Evolutionary conservation across 108 stramenopile genomes (phyloP).

Genomic region (Thalassiosira profunda): DNA sequence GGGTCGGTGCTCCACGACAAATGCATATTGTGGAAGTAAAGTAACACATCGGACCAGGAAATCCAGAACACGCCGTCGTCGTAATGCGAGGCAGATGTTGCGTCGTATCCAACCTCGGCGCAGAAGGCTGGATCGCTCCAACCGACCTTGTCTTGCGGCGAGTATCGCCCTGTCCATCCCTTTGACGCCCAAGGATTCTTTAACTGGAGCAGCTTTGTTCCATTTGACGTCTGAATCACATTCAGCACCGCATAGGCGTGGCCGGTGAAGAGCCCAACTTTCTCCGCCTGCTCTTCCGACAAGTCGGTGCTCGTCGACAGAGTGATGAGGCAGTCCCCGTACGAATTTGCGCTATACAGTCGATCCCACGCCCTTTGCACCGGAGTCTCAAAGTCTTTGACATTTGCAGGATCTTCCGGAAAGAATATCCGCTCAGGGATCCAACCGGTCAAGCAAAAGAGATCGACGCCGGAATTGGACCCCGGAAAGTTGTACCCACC

Average conservation of each 20-base stretch:
- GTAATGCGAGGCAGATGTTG: conserved; percentile 50
- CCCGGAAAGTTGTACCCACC: conserved; percentile 97
- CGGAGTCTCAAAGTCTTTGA: conserved; percentile 71
- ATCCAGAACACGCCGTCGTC: conserved; percentile 96
- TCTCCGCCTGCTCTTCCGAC: conserved; percentile 63
- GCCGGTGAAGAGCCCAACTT: conserved; percentile 83
- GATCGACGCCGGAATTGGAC: conserved; percentile 90
- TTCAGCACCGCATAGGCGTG: conserved; percentile 95
- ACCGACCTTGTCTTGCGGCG: conserved; percentile 44
- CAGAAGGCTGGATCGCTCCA: conserved; percentile 57
- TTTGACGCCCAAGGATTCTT: conserved; percentile 94
- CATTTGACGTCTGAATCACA: conserved; percentile 68
- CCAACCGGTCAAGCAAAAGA: conserved; percentile 95
- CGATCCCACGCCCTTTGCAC: conserved; percentile 88
- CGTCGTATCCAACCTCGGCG: conserved; percentile 67
- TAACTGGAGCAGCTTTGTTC: conserved; percentile 72
- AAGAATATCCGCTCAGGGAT: conserved; percentile 92
- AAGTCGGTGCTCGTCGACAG: conserved; percentile 73
- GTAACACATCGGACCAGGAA: conserved; percentile 77
- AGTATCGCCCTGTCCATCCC: conserved; percentile 76
- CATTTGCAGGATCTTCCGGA: conserved; percentile 50
- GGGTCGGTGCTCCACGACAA: conserved; percentile 87
- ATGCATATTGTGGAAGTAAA: conserved; percentile 81
- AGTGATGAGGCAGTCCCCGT: conserved; percentile 92
- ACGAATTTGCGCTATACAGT: conserved; percentile 67